Base-by-base conservation (phyloP, 73 alveolate species). In the Paramecium pentaurelia region DNA sequence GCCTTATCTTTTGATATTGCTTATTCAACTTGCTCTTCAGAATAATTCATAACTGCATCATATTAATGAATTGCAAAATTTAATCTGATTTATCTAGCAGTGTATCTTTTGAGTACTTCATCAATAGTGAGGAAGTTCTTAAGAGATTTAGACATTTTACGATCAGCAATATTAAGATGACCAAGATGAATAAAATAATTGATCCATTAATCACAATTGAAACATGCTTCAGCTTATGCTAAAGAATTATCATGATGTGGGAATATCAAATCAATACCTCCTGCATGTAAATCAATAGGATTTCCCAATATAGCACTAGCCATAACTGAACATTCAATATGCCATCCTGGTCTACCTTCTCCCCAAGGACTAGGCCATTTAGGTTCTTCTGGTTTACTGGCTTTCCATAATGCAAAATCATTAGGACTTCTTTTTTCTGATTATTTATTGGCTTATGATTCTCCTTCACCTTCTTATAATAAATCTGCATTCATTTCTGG, bases 351-450 rank as follows among this genome's bases (percentile, higher is more conserved):
- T 86, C 99, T 94, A 47, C 99, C 99, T 94, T 94, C 93, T 37
- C 99, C 99, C 97, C 98, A 97, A 5, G 99, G 99, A 38, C 99
- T 95, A 44, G 93, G 98, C 99, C 99, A 99, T 58, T 90, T 93
- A 8, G 99, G 99, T 95, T 99, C 99, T 73, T 96, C 98, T 70
- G 96, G 97, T 95, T 98, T 98, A 12, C 99, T 95, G 73, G 95
- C 95, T 93, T 99, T 98, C 99, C 99, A 98, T 47, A 99, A 96
- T 25, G 99, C 99, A 92, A 99, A 99, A 94, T 99, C 99, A 54
- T 92, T 92, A 37, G 94, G 89, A 86, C 95, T 93, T 84, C 92
- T 97, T 95, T 96, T 97, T 54, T 99, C 99, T 20, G 40, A 58
- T 20, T 95, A 93, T 86, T 97, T 98, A 34, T 95, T 96, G 42